Base-by-base conservation (phyloP, 2,329 filamentous ascomycete species). In the Huntiella savannae region DNA sequence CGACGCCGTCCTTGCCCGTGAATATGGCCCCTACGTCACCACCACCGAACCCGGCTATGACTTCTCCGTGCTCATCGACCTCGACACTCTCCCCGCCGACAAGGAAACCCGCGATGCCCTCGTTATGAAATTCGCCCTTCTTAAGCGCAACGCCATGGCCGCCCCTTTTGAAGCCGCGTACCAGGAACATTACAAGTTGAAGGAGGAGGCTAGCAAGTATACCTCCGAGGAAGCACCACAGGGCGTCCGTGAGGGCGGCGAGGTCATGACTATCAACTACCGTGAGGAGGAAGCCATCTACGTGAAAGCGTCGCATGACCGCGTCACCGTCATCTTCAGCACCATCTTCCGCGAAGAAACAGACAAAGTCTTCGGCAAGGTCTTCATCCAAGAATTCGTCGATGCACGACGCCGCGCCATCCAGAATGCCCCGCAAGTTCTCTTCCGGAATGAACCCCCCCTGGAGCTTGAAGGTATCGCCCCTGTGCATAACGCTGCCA, bases 141-240 rank as follows among this genome's bases (percentile, higher is more conserved):
- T 99, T 56, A 98, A 96, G 71, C 86, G 92, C 58, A 96, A 99
- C 62, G 86, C 84, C 54, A 96, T 98, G 91, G 92, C 91, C 51
- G 88, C 91, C 43, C 91, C 92, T 1, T 98, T 98, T 62, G 91
- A 98, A 67, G 82, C 87, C 59, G 91, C 92, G 16, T 98, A 96
- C 61, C 76, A 92, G 56, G 86, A 95, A 62, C 84, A 95, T 64
- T 82, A 87, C 58, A 73, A 77, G 53, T 66, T 98, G 52, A 78
- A 81, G 55, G 85, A 93, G 58, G 84, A 88, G 56, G 87, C 91
- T 5, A 82, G 84, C 40, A 85, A 87, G 59, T 96, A 91, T 60
- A 94, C 84, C 34, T 84, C 83, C 2, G 91, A 98, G 63, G 82
- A 88, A 51, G 91, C 92, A 45, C 91, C 91, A 1, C 85, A 94